Conservation (phyloP, 352 stramenopile genomes). For the Globisporangium nagaii region DNA sequence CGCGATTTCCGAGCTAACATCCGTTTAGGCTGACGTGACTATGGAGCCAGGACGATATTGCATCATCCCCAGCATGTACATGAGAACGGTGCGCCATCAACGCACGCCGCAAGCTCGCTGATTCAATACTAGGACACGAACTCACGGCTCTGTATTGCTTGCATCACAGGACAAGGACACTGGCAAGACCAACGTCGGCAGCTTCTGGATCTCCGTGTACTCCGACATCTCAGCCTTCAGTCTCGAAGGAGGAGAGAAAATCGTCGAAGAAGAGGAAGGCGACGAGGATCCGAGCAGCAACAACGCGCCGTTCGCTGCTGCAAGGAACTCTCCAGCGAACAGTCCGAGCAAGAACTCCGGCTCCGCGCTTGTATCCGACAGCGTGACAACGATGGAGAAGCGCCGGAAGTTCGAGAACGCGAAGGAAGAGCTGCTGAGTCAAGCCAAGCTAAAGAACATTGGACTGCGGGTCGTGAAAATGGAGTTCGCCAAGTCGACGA, state of each 20-base stretch:
- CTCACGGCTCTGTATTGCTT: background rate
- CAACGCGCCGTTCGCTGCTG: background rate
- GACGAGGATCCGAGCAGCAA: slow-evolving; percentile 26
- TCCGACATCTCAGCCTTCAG: slow-evolving; percentile 59
- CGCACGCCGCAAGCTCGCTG: background rate
- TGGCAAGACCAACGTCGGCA: slow-evolving; percentile 72
- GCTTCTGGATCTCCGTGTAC: slow-evolving; percentile 82
- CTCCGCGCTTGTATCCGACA: slow-evolving; percentile 22
- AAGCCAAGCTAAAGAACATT: slow-evolving; percentile 60
- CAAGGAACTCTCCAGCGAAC: slow-evolving; percentile 8
- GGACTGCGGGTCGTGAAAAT: slow-evolving; percentile 56
- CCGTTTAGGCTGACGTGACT: slow-evolving; percentile 43
- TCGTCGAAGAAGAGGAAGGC: slow-evolving; percentile 77
- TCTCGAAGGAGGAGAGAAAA: slow-evolving; percentile 67
- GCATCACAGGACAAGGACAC: slow-evolving; percentile 56
- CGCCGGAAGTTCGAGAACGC: slow-evolving; percentile 60
- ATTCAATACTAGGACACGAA: too few relatives aligned
- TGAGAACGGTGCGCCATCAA: slow-evolving; percentile 63
- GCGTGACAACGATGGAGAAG: slow-evolving; percentile 31
- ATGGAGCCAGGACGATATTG: slow-evolving; percentile 78
- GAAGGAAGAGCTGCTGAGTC: slow-evolving; percentile 62
- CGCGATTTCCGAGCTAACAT: too few relatives aligned
- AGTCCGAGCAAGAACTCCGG: slow-evolving; percentile 33
- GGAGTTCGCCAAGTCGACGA: slow-evolving; percentile 53
- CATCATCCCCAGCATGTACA: slow-evolving; percentile 85